phyloP scores from a whole-genome alignment of 1,139 yeast species.

The Sugiyamaella xylanicola region DNA sequence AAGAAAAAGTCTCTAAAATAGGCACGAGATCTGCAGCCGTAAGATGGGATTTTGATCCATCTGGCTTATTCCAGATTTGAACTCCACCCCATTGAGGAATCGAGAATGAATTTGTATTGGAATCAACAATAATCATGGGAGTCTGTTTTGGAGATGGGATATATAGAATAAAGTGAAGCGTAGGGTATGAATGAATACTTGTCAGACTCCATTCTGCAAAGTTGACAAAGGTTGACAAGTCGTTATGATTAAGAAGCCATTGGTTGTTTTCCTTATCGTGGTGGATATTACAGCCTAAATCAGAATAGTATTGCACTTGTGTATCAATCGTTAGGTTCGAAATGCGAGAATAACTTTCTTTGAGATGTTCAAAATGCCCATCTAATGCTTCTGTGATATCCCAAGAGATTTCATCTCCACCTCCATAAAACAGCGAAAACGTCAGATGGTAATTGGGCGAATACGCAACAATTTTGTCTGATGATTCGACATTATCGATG shows the following conservation, averaged over 20 bases:
- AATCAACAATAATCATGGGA: conserved; percentile 49
- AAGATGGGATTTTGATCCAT: conserved; percentile 34
- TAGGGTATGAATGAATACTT: conserved; percentile 53
- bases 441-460: conserved; percentile 67
- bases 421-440: conserved; percentile 63
- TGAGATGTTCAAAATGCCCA: conserved; percentile 50
- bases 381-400: conserved; percentile 52
- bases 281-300: conserved; percentile 38
- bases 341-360: conserved; percentile 48
- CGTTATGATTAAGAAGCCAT: conserved; percentile 39
- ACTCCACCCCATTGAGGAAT: conserved; percentile 92
- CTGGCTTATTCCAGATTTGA: conserved; percentile 34
- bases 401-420: conserved; percentile 59
- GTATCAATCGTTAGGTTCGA: conserved; percentile 77
- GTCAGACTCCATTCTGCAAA: conserved; percentile 75
- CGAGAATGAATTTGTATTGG: conserved; percentile 65
- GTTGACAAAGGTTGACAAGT: conserved; percentile 71
- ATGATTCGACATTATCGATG: not conserved
- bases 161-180: conserved; percentile 68
- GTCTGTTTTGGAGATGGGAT: conserved; percentile 55
- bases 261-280: conserved; percentile 28
- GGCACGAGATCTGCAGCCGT: conserved; percentile 55
- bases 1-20: conserved; percentile 66
- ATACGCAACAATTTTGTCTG: conserved; percentile 49
- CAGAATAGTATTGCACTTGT: conserved; percentile 72